Base-by-base conservation (phyloP, 1,284 basidiomycete genomes). In the Calocybe gambosa region DNA sequence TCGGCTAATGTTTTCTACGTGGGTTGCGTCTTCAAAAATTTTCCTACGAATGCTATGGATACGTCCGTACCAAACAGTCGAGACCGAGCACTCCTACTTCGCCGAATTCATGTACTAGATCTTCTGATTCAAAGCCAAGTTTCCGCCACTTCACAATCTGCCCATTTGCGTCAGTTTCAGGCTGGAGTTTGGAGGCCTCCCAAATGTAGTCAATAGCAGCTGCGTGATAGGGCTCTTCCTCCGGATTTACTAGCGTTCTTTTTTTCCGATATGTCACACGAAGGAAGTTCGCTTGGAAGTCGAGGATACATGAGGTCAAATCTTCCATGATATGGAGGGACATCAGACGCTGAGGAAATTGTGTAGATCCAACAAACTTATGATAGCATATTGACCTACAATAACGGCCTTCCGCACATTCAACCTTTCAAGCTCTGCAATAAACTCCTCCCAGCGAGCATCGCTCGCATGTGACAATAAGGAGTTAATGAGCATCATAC, bases 401-500 rank as follows among this genome's bases (percentile, higher is more conserved):
- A 89, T 80, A 44, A 93, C 87, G 7, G 90, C 88, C 60, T 85
- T 89, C 45, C 89, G 78, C 9, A 91, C 82, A 53, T 87, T 88
- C 42, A 95, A 63, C 38, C 75, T 70, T 57, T 96, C 93, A 2
- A 96, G 67, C 51, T 89, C 82, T 12, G 74, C 67, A 29, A 83
- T 82, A 59, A 93, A 88, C 54, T 85, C 80, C 45, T 88, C 82
- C 81, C 90, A 92, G 51, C 80, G 73, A 1, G 68, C 66, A 56
- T 91, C 87, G 43, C 76, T 85, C 10, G 82, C 88, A 58, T 90
- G 85, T 10, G 86, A 76, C 47, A 93, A 62, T 12, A 93, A 70
- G 1, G 91, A 89, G 62, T 96, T 95, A 60, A 97, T 88, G 52
- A 94, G 68, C 73, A 90, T 92, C 75, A 94, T 82, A 56, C 89